These are phyloP conservation scores for Silene vulgaris DNA, from an alignment of 179 eudicot species.

Conservation along the genomic window DNA sequence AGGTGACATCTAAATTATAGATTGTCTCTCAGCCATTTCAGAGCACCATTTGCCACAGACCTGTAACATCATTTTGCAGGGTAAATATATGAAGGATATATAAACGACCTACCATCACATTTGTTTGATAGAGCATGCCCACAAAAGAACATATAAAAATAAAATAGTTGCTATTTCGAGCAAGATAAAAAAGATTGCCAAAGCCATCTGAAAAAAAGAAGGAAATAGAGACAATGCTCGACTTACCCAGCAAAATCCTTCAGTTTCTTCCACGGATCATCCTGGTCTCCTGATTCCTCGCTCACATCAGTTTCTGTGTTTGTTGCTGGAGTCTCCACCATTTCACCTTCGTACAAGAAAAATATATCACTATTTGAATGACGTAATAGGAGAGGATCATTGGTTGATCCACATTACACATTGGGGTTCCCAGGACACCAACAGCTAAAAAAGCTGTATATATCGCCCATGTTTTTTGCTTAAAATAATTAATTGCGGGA, in stretches of 20 bases:
- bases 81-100: neutral
- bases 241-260: slow-evolving; percentile 84
- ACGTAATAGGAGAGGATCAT: neutral
- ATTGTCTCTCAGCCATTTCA: slow-evolving; percentile 77
- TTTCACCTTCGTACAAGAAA: slow-evolving; percentile 41
- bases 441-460: neutral
- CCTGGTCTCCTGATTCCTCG: slow-evolving; percentile 49
- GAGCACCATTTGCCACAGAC: slow-evolving; percentile 70
- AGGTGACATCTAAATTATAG: slow-evolving; percentile 30
- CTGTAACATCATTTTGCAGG: slow-evolving; percentile 37
- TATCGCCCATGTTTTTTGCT: no score
- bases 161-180: neutral
- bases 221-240: neutral
- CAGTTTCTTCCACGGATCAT: slow-evolving; percentile 58
- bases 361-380: neutral
- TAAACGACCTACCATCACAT: neutral
- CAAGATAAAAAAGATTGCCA: neutral
- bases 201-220: neutral
- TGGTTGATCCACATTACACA: neutral
- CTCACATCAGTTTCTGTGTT: slow-evolving; percentile 33
- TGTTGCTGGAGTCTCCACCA: slow-evolving; percentile 36
- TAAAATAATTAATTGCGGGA: no score
- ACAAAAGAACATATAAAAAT: neutral
- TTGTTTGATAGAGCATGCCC: neutral
- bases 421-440: neutral